Conservation (phyloP, 2,329 filamentous ascomycete species). For the Zasmidium angulare region DNA sequence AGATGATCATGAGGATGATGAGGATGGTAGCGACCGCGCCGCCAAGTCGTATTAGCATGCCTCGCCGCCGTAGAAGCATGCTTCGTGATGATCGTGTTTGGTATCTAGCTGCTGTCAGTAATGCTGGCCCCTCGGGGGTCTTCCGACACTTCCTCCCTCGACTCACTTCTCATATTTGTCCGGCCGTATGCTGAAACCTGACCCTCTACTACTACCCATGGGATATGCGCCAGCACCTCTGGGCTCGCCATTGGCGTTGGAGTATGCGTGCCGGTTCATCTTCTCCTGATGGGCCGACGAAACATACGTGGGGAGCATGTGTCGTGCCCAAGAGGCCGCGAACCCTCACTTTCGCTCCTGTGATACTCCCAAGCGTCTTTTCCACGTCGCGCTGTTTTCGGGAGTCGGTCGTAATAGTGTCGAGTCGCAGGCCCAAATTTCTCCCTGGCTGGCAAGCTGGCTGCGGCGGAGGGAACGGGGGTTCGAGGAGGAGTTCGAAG, state of each 20-base stretch:
- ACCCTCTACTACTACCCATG: constrained; percentile 51
- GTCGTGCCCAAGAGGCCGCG: constrained; percentile 4
- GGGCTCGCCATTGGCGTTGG: constrained; percentile 64
- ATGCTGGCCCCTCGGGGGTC: not conserved
- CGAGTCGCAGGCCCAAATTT: not conserved
- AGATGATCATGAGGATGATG: constrained; percentile 67
- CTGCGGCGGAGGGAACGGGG: not conserved
- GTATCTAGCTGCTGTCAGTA: constrained; percentile 58
- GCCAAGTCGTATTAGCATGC: constrained; percentile 68
- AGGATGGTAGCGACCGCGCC: constrained; percentile 57
- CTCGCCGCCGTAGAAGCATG: constrained; percentile 69
- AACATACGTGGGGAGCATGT: constrained; percentile 63
- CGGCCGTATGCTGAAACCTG: constrained; percentile 71
- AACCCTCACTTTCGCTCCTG: not conserved
- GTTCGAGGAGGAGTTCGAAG: not conserved
- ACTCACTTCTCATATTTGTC: constrained; percentile 66
- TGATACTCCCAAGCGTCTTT: not conserved
- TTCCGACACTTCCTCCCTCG: not conserved
- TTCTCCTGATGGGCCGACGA: constrained; percentile 52
- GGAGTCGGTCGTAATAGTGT: not conserved
- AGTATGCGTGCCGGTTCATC: constrained; percentile 84
- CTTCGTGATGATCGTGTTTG: constrained; percentile 73
- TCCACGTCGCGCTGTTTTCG: not conserved
- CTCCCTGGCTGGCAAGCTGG: constrained; percentile 1
- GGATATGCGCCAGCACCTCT: constrained; percentile 40